These are phyloP conservation scores for Pistacia atlantica DNA, from an alignment of 345 rosid species.

Conservation along the genomic window DNA sequence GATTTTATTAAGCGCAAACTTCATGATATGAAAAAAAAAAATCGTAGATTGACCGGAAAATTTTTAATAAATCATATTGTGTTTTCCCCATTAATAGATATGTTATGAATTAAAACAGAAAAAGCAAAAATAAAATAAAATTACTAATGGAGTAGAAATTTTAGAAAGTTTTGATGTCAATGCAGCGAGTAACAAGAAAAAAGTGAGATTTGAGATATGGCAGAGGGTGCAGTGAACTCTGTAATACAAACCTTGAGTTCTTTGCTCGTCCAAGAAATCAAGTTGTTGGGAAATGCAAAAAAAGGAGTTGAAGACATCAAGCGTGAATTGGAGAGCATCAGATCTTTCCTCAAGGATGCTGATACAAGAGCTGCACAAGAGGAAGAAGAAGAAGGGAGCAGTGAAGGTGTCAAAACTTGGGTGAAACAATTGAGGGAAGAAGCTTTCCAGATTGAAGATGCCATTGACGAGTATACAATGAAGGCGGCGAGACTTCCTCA, in stretches of 20 bases:
- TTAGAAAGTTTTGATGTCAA: too few species aligned
- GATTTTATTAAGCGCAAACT: too few species aligned
- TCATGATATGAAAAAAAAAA: too few species aligned
- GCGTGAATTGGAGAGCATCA: conserved; percentile 10
- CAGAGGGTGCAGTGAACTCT: background rate
- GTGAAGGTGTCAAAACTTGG: background rate
- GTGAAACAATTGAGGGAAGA: too few species aligned
- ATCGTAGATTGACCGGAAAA: too few species aligned
- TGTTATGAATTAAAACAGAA: too few species aligned
- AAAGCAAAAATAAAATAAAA: too few species aligned
- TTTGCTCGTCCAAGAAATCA: background rate
- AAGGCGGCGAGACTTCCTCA: background rate
- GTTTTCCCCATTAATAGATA: too few species aligned
- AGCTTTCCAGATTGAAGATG: conserved; percentile 2
- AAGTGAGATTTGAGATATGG: too few species aligned
- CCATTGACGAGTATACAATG: conserved; percentile 17
- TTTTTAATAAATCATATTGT: too few species aligned
- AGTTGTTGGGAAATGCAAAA: background rate
- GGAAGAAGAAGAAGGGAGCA: background rate
- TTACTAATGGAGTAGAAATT: too few species aligned
- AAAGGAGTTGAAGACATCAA: conserved; percentile 11
- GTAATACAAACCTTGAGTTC: background rate
- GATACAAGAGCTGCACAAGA: background rate
- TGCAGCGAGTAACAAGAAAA: too few species aligned
- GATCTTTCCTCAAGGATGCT: conserved; percentile 20